Evolutionary conservation across 768 basidiomycete genomes (phyloP).

Genomic region (Agaricus sinodeliciosus): DNA sequence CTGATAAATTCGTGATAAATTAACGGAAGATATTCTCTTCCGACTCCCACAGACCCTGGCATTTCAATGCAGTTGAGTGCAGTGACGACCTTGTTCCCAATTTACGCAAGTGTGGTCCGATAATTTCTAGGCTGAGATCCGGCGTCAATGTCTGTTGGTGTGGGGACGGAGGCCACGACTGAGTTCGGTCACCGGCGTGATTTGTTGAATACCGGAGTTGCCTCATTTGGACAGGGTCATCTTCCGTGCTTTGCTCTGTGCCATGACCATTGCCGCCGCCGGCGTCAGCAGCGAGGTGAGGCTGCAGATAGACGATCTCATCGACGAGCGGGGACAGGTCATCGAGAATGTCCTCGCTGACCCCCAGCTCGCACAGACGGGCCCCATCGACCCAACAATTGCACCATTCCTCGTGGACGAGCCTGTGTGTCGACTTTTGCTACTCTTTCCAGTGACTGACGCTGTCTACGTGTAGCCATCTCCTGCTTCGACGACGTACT

Average conservation of each 20-base stretch:
- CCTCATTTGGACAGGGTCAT: background rate
- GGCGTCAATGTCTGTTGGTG: too few species aligned
- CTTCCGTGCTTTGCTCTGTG: background rate
- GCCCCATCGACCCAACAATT: constrained; percentile 5
- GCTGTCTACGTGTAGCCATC: background rate
- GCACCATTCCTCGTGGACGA: constrained; percentile 7
- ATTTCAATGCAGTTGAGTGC: too few species aligned
- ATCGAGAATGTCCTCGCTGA: background rate
- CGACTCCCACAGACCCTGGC: too few species aligned
- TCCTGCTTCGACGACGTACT: constrained; percentile 2
- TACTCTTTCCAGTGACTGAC: background rate
- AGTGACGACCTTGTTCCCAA: too few species aligned
- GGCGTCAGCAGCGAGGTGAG: background rate
- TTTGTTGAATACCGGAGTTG: too few species aligned
- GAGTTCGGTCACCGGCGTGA: too few species aligned
- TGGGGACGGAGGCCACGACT: too few species aligned
- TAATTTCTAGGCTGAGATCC: too few species aligned
- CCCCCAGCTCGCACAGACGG: background rate
- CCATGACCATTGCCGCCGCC: background rate
- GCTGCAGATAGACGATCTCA: constrained; percentile 9
- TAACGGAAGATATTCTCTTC: too few species aligned
- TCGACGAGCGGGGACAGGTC: constrained; percentile 10
- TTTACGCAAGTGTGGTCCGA: too few species aligned
- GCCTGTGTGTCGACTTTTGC: background rate
- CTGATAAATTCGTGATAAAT: too few species aligned